phyloP scores from a whole-genome alignment of 1,139 yeast species.

The Insectozyma bohioensis region DNA sequence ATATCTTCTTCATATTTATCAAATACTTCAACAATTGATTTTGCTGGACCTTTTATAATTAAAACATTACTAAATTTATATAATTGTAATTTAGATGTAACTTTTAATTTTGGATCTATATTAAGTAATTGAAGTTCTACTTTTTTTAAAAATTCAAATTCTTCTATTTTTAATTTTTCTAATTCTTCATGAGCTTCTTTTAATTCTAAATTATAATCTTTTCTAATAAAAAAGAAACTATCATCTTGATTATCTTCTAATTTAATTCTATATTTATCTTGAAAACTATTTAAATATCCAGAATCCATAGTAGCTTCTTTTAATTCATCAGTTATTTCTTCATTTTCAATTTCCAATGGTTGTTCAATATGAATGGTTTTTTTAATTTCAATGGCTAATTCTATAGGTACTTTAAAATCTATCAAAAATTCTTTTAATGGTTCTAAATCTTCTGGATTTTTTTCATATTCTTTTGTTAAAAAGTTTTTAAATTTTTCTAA shows the following conservation, averaged over 20 bases:
- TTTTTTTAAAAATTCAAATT: constrained; percentile 18
- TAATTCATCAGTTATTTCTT: constrained; percentile 12
- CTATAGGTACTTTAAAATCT: constrained; percentile 30
- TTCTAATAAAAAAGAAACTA: constrained; percentile 22
- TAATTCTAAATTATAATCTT: constrained; percentile 29
- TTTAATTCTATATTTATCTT: constrained; percentile 21
- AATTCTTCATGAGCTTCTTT: constrained; percentile 33
- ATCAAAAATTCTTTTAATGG: constrained; percentile 21
- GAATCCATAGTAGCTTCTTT: constrained; percentile 7
- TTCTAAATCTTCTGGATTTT: constrained; percentile 10
- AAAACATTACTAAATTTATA: constrained; percentile 30
- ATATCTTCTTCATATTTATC: constrained; percentile 20
- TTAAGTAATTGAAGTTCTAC: constrained; percentile 21
- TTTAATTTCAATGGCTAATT: constrained; percentile 26
- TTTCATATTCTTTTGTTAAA: constrained; percentile 19
- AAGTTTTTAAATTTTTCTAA: constrained; percentile 24
- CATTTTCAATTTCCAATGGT: constrained; percentile 6
- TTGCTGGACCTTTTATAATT: constrained; percentile 32
- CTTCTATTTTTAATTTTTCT: constrained; percentile 25
- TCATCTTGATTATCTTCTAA: constrained; percentile 4
- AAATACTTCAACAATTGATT: constrained; percentile 23
- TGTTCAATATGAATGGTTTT: constrained; percentile 25
- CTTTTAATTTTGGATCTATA: constrained; percentile 29
- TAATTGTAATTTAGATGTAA: background rate
- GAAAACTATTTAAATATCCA: constrained; percentile 19